These are phyloP conservation scores for Shiraia sp. DNA, from an alignment of 2,329 filamentous ascomycete species.

Conservation along the genomic window DNA sequence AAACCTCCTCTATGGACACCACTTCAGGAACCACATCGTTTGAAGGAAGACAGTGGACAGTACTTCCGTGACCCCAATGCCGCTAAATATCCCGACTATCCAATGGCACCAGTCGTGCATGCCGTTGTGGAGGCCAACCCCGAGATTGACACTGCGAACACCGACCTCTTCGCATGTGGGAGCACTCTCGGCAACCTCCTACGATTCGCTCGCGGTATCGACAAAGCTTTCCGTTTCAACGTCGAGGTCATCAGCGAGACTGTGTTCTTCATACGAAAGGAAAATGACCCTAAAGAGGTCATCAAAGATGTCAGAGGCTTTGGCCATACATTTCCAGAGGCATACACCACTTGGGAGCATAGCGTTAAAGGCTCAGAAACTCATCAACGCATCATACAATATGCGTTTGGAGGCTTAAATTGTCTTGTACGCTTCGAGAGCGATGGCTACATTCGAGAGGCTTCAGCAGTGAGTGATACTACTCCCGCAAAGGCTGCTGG, in stretches of 20 bases:
- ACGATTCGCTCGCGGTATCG: slow-evolving; percentile 54
- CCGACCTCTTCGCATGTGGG: slow-evolving; percentile 64
- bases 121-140: slow-evolving; percentile 48
- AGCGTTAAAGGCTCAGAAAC: slow-evolving; percentile 59
- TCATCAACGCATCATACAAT: slow-evolving; percentile 66
- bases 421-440: slow-evolving; percentile 61
- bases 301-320: slow-evolving; percentile 62
- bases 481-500: background rate
- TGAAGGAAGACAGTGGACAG: slow-evolving; percentile 52
- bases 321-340: slow-evolving; percentile 69
- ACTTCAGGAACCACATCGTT: slow-evolving; percentile 29
- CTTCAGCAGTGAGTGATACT: background rate
- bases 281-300: slow-evolving; percentile 61
- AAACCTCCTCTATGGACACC: slow-evolving; percentile 58
- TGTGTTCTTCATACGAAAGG: slow-evolving; percentile 66
- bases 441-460: slow-evolving; percentile 57
- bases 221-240: slow-evolving; percentile 61
- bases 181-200: slow-evolving; percentile 66
- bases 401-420: slow-evolving; percentile 58
- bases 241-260: slow-evolving; percentile 61
- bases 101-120: slow-evolving; percentile 55
- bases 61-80: slow-evolving; percentile 62
- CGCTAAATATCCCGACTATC: slow-evolving; percentile 54
- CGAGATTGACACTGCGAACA: slow-evolving; percentile 31
- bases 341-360: slow-evolving; percentile 66